Percentiles rank a stretch among this genome's conserved stretches.
phyloP scores from a whole-genome alignment of 257 asterid genomes.

The Solanum chiquidenum region DNA sequence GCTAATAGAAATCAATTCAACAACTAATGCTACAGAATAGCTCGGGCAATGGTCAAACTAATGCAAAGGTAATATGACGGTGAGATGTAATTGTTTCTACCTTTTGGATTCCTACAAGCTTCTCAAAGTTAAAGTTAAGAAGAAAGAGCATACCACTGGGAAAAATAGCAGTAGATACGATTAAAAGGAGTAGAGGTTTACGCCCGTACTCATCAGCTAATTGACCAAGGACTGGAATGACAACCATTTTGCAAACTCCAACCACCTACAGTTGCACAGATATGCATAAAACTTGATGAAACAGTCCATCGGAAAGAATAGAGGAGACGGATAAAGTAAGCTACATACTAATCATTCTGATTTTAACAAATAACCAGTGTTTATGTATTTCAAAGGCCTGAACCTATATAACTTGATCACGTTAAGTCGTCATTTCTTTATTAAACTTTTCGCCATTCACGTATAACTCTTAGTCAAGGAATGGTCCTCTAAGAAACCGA shows the following conservation, averaged over 20 bases:
- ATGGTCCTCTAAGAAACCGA: background rate
- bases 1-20: background rate
- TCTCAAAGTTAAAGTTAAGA: slow-evolving; percentile 21
- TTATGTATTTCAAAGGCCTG: background rate
- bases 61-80: background rate
- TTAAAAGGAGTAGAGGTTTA: slow-evolving; percentile 78
- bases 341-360: background rate
- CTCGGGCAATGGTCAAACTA: background rate
- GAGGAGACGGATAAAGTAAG: background rate
- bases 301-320: background rate
- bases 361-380: background rate
- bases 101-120: background rate
- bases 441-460: background rate
- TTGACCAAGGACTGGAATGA: slow-evolving; percentile 78
- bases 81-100: background rate
- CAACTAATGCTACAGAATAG: background rate
- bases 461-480: background rate
- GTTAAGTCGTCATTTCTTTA: background rate
- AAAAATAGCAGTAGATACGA: slow-evolving; percentile 58
- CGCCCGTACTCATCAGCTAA: slow-evolving; percentile 88
- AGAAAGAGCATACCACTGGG: slow-evolving; percentile 56
- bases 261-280: slow-evolving; percentile 51
- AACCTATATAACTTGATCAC: background rate
- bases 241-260: slow-evolving; percentile 80
- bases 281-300: background rate